Conservation (phyloP, 148 eudicot genomes). For the Vaccinium corymbosum region DNA sequence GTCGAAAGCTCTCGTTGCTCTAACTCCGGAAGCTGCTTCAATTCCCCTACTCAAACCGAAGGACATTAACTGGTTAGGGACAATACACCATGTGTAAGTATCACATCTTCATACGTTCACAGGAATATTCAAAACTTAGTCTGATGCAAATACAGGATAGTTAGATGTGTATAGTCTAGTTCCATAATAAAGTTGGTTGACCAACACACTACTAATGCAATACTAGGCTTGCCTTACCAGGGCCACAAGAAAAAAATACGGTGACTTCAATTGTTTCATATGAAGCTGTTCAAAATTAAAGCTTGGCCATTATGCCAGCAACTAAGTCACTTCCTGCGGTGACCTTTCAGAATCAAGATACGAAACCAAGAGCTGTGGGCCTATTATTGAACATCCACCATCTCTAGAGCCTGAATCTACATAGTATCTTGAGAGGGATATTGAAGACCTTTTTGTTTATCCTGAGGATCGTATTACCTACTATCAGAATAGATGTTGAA, state of each 20-base stretch:
- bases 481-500: slow-evolving; percentile 64
- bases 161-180: background rate
- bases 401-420: slow-evolving; percentile 53
- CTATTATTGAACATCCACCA: slow-evolving; percentile 4
- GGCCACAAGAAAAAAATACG: slow-evolving; percentile 72
- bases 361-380: slow-evolving; percentile 20
- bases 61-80: slow-evolving; percentile 70
- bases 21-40: slow-evolving; percentile 83
- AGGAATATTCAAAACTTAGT: background rate
- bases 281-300: slow-evolving; percentile 14
- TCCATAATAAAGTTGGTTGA: background rate
- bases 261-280: slow-evolving; percentile 30
- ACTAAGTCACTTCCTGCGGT: background rate
- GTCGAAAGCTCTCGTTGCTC: slow-evolving; percentile 77
- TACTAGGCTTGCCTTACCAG: slow-evolving; percentile 85
- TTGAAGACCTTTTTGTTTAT: slow-evolving; percentile 69
- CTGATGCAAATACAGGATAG: background rate
- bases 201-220: slow-evolving; percentile 29
- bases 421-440: slow-evolving; percentile 32
- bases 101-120: background rate
- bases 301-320: background rate
- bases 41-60: slow-evolving; percentile 86
- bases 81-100: slow-evolving; percentile 98
- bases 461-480: slow-evolving; percentile 70
- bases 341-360: slow-evolving; percentile 23